Conservation (phyloP, 257 asterid species). For the Solanum etuberosum region DNA sequence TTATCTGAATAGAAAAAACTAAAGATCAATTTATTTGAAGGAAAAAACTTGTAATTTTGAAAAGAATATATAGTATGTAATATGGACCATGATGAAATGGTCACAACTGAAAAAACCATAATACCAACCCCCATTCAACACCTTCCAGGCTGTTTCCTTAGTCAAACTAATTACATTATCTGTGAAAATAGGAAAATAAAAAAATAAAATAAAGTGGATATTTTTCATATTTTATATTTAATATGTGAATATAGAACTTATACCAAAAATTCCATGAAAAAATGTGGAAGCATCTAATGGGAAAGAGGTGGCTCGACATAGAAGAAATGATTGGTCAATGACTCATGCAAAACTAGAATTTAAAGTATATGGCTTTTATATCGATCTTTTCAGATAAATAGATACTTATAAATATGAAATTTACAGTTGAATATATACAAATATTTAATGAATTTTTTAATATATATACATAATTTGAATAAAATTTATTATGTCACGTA, state of each 20-base stretch:
- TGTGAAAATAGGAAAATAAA: neutral
- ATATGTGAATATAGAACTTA: neutral
- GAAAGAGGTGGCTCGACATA: neutral
- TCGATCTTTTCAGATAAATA: neutral
- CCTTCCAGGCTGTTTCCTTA: neutral
- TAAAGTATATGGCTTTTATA: neutral
- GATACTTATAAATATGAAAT: neutral
- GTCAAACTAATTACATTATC: neutral
- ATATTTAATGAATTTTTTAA: neutral
- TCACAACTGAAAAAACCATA: neutral
- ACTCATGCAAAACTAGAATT: fast-evolving
- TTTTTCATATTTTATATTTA: neutral
- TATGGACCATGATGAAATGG: neutral
- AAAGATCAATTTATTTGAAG: neutral
- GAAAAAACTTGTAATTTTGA: neutral
- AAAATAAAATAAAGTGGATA: neutral
- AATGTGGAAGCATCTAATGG: neutral
- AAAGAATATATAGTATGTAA: neutral
- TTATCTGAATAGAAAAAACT: neutral
- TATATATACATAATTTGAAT: neutral
- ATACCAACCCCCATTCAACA: neutral
- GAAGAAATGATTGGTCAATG: neutral
- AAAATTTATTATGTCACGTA: neutral
- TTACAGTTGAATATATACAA: neutral
- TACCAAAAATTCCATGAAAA: neutral